Evolutionary conservation across 495 filamentous ascomycete species (phyloP).

Genomic region (Talaromyces trachyspermus): DNA sequence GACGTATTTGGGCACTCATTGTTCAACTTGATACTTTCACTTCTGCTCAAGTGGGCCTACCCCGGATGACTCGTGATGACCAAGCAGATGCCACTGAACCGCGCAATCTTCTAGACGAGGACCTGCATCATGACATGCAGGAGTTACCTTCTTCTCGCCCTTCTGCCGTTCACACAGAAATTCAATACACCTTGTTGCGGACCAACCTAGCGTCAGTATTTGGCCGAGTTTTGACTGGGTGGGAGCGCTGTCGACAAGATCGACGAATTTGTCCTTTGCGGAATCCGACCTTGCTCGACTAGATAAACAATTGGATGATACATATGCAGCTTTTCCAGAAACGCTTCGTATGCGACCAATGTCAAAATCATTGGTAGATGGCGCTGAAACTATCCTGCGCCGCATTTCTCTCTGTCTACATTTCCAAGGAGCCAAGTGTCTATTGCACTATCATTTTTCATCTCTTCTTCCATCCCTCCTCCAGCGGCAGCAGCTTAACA

Average conservation of each 20-base stretch:
- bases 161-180: constrained; percentile 22
- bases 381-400: constrained; percentile 27
- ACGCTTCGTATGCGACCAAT: constrained; percentile 26
- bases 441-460: constrained; percentile 36
- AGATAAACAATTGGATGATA: constrained; percentile 26
- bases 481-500: constrained; percentile 15
- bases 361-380: constrained; percentile 31
- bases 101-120: constrained; percentile 23
- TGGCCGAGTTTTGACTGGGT: constrained; percentile 52
- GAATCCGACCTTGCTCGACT: constrained; percentile 11
- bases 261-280: constrained; percentile 56
- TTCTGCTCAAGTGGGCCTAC: constrained; percentile 27
- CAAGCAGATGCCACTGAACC: constrained; percentile 31
- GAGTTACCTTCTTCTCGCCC: constrained; percentile 22
- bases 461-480: constrained; percentile 1
- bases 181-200: constrained; percentile 34
- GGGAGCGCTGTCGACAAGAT: constrained; percentile 58
- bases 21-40: constrained; percentile 20
- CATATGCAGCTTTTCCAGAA: constrained; percentile 27
- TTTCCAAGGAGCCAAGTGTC: constrained; percentile 32
- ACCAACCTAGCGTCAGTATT: constrained; percentile 28
- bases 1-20: constrained; percentile 21
- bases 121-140: constrained; percentile 19
- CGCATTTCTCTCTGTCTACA: constrained; percentile 34
- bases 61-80: constrained; percentile 19